Conservation (phyloP, 805 yeast species). For the Candida stauntonica region DNA sequence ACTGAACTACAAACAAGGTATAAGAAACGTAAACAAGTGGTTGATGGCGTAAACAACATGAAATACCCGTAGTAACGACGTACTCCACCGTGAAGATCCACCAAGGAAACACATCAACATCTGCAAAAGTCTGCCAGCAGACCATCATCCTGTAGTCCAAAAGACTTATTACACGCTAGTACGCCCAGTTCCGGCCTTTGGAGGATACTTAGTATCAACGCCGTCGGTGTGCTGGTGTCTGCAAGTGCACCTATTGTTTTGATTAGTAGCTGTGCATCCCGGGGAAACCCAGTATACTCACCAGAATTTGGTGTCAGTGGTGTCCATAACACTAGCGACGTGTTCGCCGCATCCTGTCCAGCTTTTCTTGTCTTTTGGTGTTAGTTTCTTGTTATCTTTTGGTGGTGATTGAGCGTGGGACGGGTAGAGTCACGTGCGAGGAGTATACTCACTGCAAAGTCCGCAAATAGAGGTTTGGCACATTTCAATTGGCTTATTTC, state of each 20-base stretch:
- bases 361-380: slow-evolving; percentile 39
- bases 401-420: background rate
- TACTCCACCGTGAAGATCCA: no score
- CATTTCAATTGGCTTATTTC: slow-evolving; percentile 10
- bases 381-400: slow-evolving; percentile 2
- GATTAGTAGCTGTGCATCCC: background rate
- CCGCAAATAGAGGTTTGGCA: slow-evolving; percentile 26
- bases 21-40: no score
- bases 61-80: no score
- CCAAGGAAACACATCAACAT: no score
- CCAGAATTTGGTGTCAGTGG: slow-evolving; percentile 39
- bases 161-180: slow-evolving; percentile 28
- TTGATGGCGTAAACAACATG: no score
- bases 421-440: no score
- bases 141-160: background rate
- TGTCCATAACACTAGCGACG: slow-evolving; percentile 48
- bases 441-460: slow-evolving; percentile 24
- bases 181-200: slow-evolving; percentile 60
- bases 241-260: slow-evolving; percentile 45
- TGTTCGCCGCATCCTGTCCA: slow-evolving; percentile 68
- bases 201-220: slow-evolving; percentile 45
- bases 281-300: slow-evolving; percentile 10
- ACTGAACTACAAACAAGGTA: no score
- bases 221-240: slow-evolving; percentile 32
- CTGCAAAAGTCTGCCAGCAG: no score